Evolutionary conservation across 108 stramenopile species (phyloP).

Genomic region (Fistulifera solaris): DNA sequence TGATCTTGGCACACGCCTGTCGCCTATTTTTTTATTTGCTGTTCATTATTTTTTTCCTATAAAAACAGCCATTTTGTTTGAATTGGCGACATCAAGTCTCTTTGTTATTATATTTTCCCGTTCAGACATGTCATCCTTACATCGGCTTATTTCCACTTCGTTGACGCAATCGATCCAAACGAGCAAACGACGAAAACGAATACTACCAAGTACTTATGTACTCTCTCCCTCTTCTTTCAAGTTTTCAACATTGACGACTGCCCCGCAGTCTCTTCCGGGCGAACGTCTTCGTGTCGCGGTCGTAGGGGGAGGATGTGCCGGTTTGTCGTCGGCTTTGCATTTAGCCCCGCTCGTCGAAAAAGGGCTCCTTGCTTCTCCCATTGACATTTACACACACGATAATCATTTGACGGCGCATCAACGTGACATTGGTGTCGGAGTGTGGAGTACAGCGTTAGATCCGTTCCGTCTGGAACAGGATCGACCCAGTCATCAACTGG

Average conservation of each 20-base stretch:
- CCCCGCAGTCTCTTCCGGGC: background rate
- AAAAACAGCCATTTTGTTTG: no score
- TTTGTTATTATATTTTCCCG: no score
- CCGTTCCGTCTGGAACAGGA: constrained; percentile 32
- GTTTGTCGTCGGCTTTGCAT: constrained; percentile 71
- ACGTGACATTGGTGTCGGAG: constrained; percentile 72
- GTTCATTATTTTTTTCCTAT: no score
- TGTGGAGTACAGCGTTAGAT: constrained; percentile 76
- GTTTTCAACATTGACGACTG: background rate
- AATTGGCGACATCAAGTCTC: no score
- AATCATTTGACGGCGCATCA: constrained; percentile 12
- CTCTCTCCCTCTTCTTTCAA: constrained; percentile 3
- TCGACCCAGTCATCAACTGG: constrained; percentile 43
- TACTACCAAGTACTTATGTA: no score
- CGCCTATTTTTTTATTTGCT: no score
- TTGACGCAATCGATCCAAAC: no score
- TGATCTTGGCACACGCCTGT: no score
- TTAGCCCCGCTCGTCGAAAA: constrained; percentile 59
- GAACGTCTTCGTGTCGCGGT: constrained; percentile 62
- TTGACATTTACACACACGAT: constrained; percentile 59
- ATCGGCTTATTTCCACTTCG: no score
- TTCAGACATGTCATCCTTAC: no score
- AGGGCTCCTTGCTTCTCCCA: constrained; percentile 55
- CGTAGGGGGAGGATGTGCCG: constrained; percentile 71
- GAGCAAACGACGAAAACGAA: no score